phyloP scores from a whole-genome alignment of 2,329 filamentous ascomycete species.

The Claviceps arundinis region DNA sequence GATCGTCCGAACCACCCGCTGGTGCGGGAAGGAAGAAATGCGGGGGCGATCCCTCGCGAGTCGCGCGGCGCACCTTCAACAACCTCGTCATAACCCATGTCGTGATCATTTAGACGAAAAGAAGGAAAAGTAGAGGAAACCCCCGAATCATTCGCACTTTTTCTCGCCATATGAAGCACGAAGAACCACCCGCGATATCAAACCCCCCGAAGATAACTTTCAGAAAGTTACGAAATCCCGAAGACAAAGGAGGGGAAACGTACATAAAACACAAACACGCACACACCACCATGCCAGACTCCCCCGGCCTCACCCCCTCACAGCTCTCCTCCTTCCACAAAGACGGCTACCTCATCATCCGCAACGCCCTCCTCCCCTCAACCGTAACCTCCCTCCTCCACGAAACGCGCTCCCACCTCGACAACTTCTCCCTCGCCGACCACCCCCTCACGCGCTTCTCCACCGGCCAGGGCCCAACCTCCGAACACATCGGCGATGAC shows the following conservation, averaged over 20 bases:
- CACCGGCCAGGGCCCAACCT: constrained; percentile 64
- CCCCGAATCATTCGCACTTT: no score
- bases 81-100: no score
- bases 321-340: constrained; percentile 62
- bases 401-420: constrained; percentile 64
- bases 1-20: no score
- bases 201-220: no score
- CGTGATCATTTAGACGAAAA: no score
- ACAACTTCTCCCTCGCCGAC: constrained; percentile 60
- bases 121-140: no score
- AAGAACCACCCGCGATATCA: no score
- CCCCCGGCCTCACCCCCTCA: constrained; percentile 49
- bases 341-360: constrained; percentile 86
- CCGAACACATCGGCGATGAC: constrained; percentile 75
- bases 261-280: not conserved
- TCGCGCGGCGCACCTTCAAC: no score
- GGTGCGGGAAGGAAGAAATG: no score
- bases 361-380: constrained; percentile 53
- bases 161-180: no score
- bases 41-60: no score
- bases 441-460: constrained; percentile 93
- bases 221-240: no score
- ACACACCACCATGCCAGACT: not conserved
- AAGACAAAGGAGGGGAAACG: not conserved
- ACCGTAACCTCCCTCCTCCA: constrained; percentile 56